These are phyloP conservation scores for Pleurotus giganteus DNA, from an alignment of 768 basidiomycete species.

Conservation along the genomic window DNA sequence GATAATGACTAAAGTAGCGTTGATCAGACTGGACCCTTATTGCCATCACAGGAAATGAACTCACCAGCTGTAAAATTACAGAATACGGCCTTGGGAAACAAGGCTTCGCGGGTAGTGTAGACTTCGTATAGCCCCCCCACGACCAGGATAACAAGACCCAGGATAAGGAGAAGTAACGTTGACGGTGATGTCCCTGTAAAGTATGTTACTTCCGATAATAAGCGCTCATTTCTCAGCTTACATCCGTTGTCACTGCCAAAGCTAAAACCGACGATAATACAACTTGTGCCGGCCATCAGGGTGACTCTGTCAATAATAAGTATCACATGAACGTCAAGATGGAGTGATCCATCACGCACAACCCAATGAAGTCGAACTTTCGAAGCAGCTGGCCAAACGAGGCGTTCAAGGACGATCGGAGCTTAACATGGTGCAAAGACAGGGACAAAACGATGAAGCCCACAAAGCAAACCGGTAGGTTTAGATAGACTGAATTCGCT, in stretches of 20 bases:
- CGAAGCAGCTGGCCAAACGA: constrained; percentile 55
- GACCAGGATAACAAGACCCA: constrained; percentile 54
- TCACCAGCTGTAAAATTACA: constrained; percentile 57
- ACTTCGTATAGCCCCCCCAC: constrained; percentile 68
- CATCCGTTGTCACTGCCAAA: constrained; percentile 68
- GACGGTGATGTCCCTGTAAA: constrained; percentile 59
- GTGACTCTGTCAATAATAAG: constrained; percentile 45
- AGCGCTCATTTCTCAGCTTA: constrained; percentile 34
- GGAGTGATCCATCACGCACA: constrained; percentile 47
- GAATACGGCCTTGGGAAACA: constrained; percentile 69
- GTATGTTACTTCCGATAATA: constrained; percentile 14
- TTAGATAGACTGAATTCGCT: constrained; percentile 67
- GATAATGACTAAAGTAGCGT: constrained; percentile 48
- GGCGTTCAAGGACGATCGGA: constrained; percentile 42
- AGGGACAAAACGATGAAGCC: constrained; percentile 55
- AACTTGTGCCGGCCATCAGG: constrained; percentile 74
- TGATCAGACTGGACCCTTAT: constrained; percentile 16
- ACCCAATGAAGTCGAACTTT: constrained; percentile 74
- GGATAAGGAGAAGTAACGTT: constrained; percentile 58
- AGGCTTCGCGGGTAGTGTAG: constrained; percentile 61
- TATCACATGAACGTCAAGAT: constrained; percentile 10
- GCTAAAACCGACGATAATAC: constrained; percentile 78
- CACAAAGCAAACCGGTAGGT: constrained; percentile 69
- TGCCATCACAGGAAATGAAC: constrained; percentile 19
- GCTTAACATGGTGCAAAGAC: constrained; percentile 58